These are phyloP conservation scores for Colletotrichum aenigma DNA, from an alignment of 2,329 filamentous ascomycete species.

Conservation along the genomic window DNA sequence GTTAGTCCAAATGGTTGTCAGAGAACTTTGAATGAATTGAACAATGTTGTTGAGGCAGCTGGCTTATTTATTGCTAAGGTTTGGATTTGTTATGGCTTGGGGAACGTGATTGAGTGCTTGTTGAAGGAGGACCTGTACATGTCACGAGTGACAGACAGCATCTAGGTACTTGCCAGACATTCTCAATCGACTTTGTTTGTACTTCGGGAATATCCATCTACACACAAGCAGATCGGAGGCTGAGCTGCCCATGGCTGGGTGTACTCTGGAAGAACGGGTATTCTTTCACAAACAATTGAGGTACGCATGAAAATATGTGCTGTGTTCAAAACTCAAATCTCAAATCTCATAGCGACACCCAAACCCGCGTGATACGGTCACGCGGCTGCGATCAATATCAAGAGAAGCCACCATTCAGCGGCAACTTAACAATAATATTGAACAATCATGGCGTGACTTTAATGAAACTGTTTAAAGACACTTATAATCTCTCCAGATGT, in stretches of 20 bases:
- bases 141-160: background rate
- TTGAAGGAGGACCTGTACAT: background rate
- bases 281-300: background rate
- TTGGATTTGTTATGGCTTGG: conserved; percentile 8
- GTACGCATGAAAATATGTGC: background rate
- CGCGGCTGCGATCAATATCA: background rate
- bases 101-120: conserved; percentile 7
- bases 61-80: conserved; percentile 2
- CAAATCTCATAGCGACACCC: background rate
- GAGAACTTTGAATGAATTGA: background rate
- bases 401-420: background rate
- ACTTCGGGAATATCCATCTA: background rate
- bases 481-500: background rate
- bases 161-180: background rate
- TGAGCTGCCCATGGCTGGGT: background rate
- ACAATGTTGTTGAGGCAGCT: background rate
- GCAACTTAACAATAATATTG: background rate
- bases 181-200: background rate
- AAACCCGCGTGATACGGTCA: background rate
- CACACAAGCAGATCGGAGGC: background rate
- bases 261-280: background rate
- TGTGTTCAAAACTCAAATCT: background rate
- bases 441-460: background rate
- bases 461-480: background rate
- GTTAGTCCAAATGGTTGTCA: background rate